Percentiles rank a stretch among this genome's conserved stretches.
Conservation (phyloP, 352 stramenopile genomes). For the Pilasporangium apinafurcum region DNA sequence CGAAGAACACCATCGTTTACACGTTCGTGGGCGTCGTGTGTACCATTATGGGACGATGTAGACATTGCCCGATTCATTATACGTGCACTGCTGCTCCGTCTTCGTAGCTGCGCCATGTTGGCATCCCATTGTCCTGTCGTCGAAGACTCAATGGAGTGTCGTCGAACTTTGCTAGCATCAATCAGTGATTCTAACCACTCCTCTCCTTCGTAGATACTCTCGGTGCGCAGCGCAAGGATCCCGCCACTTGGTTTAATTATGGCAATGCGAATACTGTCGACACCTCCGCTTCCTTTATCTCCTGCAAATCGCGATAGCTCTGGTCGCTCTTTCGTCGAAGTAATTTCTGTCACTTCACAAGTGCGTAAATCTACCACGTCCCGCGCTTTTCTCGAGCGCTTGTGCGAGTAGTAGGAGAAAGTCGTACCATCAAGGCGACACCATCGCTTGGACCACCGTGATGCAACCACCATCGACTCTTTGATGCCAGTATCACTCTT, state of each 20-base stretch:
- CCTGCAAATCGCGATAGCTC: constrained; percentile 50
- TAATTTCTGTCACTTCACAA: constrained; percentile 71
- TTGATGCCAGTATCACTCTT: constrained; percentile 56
- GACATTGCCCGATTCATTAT: too few species aligned
- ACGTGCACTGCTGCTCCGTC: constrained; percentile 7
- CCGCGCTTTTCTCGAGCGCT: constrained; percentile 60
- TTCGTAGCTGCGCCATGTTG: constrained; percentile 23
- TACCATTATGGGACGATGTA: neutral
- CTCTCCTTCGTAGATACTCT: constrained; percentile 77
- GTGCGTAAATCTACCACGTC: constrained; percentile 68
- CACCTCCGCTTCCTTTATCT: constrained; percentile 33
- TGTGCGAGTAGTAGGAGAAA: constrained; percentile 81
- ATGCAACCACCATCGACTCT: constrained; percentile 45
- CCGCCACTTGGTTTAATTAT: constrained; percentile 67
- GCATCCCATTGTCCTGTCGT: constrained; percentile 28
- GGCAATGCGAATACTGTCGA: constrained; percentile 64
- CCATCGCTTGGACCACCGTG: constrained; percentile 81
- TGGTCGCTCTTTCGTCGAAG: constrained; percentile 21
- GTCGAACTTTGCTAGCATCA: constrained; percentile 53
- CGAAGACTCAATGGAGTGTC: constrained; percentile 5
- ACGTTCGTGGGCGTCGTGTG: constrained; percentile 4
- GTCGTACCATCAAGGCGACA: constrained; percentile 69
- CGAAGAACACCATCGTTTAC: neutral
- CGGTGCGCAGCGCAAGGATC: constrained; percentile 57
- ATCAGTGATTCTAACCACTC: constrained; percentile 78